phyloP scores from a whole-genome alignment of 148 eudicot genomes.

The Spergularia marina region DNA sequence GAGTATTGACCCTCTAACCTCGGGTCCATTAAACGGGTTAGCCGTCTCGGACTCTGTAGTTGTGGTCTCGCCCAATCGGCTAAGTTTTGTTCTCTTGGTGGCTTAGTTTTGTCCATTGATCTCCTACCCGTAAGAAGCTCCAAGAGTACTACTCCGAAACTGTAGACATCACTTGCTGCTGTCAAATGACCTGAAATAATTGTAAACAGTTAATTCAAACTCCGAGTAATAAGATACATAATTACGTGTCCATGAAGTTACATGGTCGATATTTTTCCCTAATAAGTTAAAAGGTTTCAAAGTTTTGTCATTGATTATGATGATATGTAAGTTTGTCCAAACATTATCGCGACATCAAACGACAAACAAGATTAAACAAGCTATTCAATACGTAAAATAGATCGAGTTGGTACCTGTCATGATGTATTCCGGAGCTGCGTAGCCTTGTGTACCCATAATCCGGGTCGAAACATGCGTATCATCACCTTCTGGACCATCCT shows the following conservation, averaged over 20 bases:
- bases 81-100: constrained; percentile 64
- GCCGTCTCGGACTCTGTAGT: constrained; percentile 53
- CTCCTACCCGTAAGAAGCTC: constrained; percentile 78
- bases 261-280: no score
- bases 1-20: constrained; percentile 80
- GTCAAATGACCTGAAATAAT: constrained; percentile 65
- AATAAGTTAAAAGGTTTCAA: no score
- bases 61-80: constrained; percentile 84
- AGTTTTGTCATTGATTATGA: no score
- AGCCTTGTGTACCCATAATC: constrained; percentile 87
- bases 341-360: no score
- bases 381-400: no score
- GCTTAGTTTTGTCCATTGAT: constrained; percentile 70
- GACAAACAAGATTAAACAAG: no score
- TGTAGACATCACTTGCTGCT: constrained; percentile 91
- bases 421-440: constrained; percentile 84
- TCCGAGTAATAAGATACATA: neutral
- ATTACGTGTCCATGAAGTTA: neutral
- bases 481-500: constrained; percentile 83
- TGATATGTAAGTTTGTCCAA: no score
- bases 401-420: constrained; percentile 49
- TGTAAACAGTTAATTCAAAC: neutral
- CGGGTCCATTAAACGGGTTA: constrained; percentile 73
- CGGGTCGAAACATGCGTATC: constrained; percentile 78
- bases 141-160: constrained; percentile 80